Evolutionary conservation across 805 yeast species (phyloP).

Genomic region (Tetrapisispora namnaoensis): DNA sequence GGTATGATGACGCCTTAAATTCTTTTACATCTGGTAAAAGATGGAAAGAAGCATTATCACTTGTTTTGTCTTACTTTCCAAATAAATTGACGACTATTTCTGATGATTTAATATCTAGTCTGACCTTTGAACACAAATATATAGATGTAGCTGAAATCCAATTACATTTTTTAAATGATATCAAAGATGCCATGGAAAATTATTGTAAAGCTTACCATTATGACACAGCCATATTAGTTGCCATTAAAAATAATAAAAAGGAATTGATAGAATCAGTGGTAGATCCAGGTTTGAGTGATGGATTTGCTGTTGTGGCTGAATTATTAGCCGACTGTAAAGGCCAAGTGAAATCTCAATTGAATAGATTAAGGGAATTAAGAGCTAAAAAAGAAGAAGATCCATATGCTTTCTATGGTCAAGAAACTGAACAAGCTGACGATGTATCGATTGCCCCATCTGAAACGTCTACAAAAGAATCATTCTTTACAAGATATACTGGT

Average conservation of each 20-base stretch:
- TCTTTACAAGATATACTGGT: constrained; percentile 93
- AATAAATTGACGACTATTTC: constrained; percentile 40
- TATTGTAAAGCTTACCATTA: constrained; percentile 69
- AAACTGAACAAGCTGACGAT: constrained; percentile 77
- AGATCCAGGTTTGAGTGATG: constrained; percentile 73
- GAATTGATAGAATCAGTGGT: constrained; percentile 49
- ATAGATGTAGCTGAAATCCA: constrained; percentile 75
- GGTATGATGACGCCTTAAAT: constrained; percentile 52
- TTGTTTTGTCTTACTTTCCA: constrained; percentile 37
- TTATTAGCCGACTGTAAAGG: constrained; percentile 86
- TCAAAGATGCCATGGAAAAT: constrained; percentile 51
- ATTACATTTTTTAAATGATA: constrained; percentile 47
- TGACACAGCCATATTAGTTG: constrained; percentile 66
- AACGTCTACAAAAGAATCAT: constrained; percentile 84
- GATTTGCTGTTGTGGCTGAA: constrained; percentile 81
- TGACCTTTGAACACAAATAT: constrained; percentile 62
- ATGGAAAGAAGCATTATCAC: constrained; percentile 78
- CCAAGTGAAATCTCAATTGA: constrained; percentile 75
- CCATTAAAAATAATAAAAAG: constrained; percentile 34
- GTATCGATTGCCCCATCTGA: constrained; percentile 93
- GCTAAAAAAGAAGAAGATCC: constrained; percentile 79
- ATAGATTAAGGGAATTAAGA: constrained; percentile 75
- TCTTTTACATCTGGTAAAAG: constrained; percentile 58
- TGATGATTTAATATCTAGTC: constrained; percentile 46
- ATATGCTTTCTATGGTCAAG: constrained; percentile 68